Evolutionary conservation across 148 eudicot species (phyloP), one percentile per base, ranked within the genome.

Genomic region (Persicaria maculosa): DNA sequence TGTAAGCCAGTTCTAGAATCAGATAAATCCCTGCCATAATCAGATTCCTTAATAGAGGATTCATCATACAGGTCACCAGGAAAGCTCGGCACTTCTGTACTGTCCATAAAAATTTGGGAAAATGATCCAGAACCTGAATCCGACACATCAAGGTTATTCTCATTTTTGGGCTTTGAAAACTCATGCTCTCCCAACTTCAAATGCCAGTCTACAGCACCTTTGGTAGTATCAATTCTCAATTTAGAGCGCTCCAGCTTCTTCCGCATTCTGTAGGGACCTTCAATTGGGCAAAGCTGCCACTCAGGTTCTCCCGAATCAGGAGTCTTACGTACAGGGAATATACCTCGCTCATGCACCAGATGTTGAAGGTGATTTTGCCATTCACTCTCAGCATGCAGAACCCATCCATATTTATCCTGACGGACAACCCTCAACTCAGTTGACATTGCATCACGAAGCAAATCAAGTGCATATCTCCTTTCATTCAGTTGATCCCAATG

Each of bases 261-360:
- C 46, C 99, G 87, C 97, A 88, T 96, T 85, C 99, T 79, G 81
- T 88, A 96, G 61, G 99, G 99, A 65, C 97, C 99, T 84, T 96
- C 99, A 80, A 96, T 96, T 70, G 97, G 97, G 85, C 99, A 96
- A 80, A 96, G 99, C 81, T 92, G 90, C 97, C 97, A 96, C 67
- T 86, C 95, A 74, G 80, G 88, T 74, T 89, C 90, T 46, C 84
- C 88, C 74, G 76, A 77, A 16, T 71, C 79, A 61, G 78, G 74
- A 74, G 90, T 76, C 78, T 84, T 90, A 22, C 79, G 72, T 70
- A 86, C 74, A 44, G 99, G 96, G 77, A 96, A 90, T 79, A 96
- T 84, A 69, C 97, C 99, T 67, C 97, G 83, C 76, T 92, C 97
- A 75, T 96, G 99, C 61, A 96, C 89, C 74, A 96, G 97, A 83